phyloP scores from a whole-genome alignment of 2,329 filamentous ascomycete species.

The Diaporthe citrichinensis region DNA sequence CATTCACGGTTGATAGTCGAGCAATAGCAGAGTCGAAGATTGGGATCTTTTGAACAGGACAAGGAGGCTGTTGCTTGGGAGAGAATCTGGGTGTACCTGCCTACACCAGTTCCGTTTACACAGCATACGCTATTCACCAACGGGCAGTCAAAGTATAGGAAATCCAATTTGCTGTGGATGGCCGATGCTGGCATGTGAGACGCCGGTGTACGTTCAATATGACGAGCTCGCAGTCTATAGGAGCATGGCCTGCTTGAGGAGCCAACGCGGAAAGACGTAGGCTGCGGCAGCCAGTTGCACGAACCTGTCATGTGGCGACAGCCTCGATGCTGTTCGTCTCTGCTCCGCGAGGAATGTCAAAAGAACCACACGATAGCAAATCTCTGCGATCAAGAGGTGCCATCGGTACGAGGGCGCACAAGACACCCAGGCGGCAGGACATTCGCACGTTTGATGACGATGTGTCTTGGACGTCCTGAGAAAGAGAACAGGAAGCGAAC shows the following conservation, averaged over 20 bases:
- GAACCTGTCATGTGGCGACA: neutral
- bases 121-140: neutral
- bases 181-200: constrained; percentile 7
- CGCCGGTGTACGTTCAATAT: neutral
- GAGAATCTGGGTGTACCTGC: neutral
- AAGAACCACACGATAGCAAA: neutral
- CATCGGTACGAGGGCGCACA: constrained; percentile 28
- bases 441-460: constrained; percentile 5
- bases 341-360: neutral
- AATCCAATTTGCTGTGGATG: neutral
- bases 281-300: constrained; percentile 1
- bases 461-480: constrained; percentile 5
- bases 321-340: neutral
- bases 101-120: neutral
- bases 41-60: neutral
- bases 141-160: neutral
- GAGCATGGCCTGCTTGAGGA: neutral
- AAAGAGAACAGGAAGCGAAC: neutral
- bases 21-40: neutral
- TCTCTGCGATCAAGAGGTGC: constrained; percentile 28
- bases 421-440: constrained; percentile 11
- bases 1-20: neutral
- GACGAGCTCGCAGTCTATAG: neutral
- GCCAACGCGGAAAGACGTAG: neutral
- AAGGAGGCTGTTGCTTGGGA: neutral